Base-by-base conservation (phyloP, 768 basidiomycete genomes). In the Wakefieldia striispora region DNA sequence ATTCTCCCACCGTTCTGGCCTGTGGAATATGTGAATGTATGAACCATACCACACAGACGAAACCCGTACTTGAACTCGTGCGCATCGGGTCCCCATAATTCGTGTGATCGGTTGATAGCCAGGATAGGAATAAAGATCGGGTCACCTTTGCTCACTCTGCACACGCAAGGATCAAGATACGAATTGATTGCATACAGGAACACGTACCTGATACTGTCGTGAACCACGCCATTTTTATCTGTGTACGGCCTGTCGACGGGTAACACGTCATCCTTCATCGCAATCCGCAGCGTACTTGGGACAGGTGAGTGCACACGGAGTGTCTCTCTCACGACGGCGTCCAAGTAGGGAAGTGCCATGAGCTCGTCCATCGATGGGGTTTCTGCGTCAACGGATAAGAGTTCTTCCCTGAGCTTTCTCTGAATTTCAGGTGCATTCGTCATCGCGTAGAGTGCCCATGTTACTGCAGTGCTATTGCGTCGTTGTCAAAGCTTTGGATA, bases 311-410 rank as follows among this genome's bases (percentile, higher is more conserved):
- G 38, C 2, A 83, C 39, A 0, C 85, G 77, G 47, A 86, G 64
- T 0, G 75, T 78, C 66, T 86, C 85, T 13, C 79, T 75, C 2
- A 85, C 75, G 12, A 86, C 76, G 17, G 70, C 72, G 55, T 88
- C 88, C 12, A 91, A 79, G 59, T 86, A 88, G 0, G 83, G 77
- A 6, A 91, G 70, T 2, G 75, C 70, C 48, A 79, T 77, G 1
- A 91, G 74, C 37, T 83, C 75, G 26, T 90, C 87, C 81, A 88
- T 87, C 1, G 76, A 75, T 1, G 85, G 85, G 1, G 67, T 77
- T 13, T 85, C 80, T 0, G 79, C 80, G 3, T 71, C 57, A 10
- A 84, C 67, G 0, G 69, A 58, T 13, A 78, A 62, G 0, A 84
- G 68, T 58, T 90, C 86, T 5, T 79, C 72, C 2, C 84, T 74